A percentile compares a stretch with the other conserved stretches of the same genome.
Conservation (phyloP, 139 green algal species). For the Spirogloea muscicola region DNA sequence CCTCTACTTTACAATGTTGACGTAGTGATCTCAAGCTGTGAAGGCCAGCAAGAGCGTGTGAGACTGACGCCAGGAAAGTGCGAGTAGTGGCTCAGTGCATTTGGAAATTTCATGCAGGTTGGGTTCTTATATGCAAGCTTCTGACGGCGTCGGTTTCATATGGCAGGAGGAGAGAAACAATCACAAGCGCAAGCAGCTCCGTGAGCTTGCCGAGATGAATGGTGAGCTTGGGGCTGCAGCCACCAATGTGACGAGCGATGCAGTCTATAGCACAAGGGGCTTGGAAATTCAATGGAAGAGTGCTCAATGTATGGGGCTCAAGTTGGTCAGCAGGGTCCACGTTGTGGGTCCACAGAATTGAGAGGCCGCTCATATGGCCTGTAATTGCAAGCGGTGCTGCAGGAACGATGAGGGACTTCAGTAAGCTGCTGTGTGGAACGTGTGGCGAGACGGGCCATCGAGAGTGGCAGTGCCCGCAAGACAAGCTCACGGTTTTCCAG, state of each 20-base stretch:
- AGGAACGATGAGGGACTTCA: conserved; percentile 34
- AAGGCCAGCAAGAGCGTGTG: too few species aligned
- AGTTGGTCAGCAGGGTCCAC: background rate
- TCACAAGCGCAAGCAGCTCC: conserved; percentile 85
- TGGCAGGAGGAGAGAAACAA: conserved; percentile 73
- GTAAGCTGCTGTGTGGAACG: background rate
- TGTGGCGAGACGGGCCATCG: conserved; percentile 37
- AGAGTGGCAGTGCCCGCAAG: conserved; percentile 35
- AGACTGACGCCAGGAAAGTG: too few species aligned
- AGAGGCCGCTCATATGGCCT: background rate
- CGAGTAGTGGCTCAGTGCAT: too few species aligned
- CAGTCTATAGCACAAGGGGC: too few species aligned
- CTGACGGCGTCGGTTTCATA: too few species aligned
- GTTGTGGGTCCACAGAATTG: background rate
- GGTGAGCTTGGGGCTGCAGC: conserved; percentile 47
- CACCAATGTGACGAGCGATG: background rate
- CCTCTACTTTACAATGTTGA: too few species aligned
- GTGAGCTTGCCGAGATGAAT: conserved; percentile 90
- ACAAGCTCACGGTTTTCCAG: conserved; percentile 39
- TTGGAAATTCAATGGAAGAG: too few species aligned
- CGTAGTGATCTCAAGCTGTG: too few species aligned
- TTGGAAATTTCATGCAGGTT: too few species aligned
- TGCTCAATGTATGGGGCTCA: background rate
- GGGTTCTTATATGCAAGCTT: too few species aligned
- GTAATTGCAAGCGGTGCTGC: too few species aligned